Base-by-base conservation (phyloP, 176 grass and related monocot genomes). In the Typha latifolia region DNA sequence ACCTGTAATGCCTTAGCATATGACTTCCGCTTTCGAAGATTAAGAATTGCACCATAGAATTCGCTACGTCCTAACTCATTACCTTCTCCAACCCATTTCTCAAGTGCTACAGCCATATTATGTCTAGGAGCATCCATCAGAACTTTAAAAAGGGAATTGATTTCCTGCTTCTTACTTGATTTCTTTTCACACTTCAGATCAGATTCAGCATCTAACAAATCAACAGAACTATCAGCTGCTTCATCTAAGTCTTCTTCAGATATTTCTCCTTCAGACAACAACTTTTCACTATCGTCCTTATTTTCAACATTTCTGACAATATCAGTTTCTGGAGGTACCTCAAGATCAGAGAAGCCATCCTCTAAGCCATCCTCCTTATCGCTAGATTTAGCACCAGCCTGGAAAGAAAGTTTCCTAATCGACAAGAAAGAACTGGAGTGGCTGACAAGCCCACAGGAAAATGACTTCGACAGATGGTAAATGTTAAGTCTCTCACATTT, bases 341-440 rank as follows among this genome's bases (percentile, higher is more conserved):
- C 73, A 14, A 76, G 51, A 76, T 76, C 64, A 49, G 73, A 61
- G 65, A 76, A 67, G n/a, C 73, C 73, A 61, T 76, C 73, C 64
- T 76, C 73, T 18, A 67, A 61, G 65, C 57, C 63, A 61, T 76
- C 51, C 13, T 76, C 73, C 32, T 23, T 57, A 16, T 67, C 64
- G 27, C 20, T 61, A 14, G 64, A 67, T 51, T 67, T 67, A 16
- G 49, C 14, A 48, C 73, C 32, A 61, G 51, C 73, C 3, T 76
- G 50, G 13, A 64, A 67, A 26, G 73, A 76, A 47, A 76, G 50
- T 57, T 76, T 26, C 37, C 51, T 31, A 16, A 32, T 48, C 32
- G 50, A 67, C 14, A 67, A 2, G 51, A 59, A 61, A 27, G 19
- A 67, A 14, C 37, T 76, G 10, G 9, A n/a, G 34, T 4, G 52